phyloP scores from a whole-genome alignment of 2,329 filamentous ascomycete species.

The Colletotrichum sp. region DNA sequence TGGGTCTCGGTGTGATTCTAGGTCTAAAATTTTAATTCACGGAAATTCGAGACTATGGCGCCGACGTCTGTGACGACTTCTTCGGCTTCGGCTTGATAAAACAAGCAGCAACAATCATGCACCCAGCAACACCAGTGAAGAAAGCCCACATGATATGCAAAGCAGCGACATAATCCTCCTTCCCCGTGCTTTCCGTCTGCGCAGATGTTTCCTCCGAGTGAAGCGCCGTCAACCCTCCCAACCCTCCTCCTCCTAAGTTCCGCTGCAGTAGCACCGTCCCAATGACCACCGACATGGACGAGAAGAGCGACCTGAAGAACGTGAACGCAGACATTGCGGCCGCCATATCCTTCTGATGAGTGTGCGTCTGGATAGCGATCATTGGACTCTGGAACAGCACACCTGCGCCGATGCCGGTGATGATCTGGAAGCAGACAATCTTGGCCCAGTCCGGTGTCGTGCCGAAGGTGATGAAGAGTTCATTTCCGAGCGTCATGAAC shows the following conservation, averaged over 20 bases:
- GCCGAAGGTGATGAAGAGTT: conserved; percentile 60
- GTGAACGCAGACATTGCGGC: conserved; percentile 58
- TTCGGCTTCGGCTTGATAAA: conserved; percentile 5
- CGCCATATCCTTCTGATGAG: conserved; percentile 54
- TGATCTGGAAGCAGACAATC: conserved; percentile 54
- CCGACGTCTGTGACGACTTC: background rate
- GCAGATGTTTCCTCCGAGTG: background rate
- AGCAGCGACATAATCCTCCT: background rate
- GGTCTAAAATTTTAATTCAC: fast-evolving
- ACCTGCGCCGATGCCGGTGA: conserved; percentile 54
- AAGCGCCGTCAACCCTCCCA: background rate
- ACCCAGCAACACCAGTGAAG: background rate
- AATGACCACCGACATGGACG: conserved; percentile 59
- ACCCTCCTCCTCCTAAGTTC: background rate
- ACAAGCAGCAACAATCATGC: background rate
- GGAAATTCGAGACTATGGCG: background rate
- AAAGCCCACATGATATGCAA: conserved; percentile 13
- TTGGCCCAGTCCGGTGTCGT: conserved; percentile 50
- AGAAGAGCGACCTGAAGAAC: conserved; percentile 60
- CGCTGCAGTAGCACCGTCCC: conserved; percentile 65
- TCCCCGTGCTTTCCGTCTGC: background rate
- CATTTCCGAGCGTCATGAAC: conserved; percentile 63
- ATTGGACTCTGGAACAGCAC: conserved; percentile 59
- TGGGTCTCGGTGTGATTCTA: background rate
- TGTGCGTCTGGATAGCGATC: conserved; percentile 57